Evolutionary conservation across 306 rosid genomes (phyloP), one percentile per base, ranked within the genome.

Genomic region (Vachellia collinsii): DNA sequence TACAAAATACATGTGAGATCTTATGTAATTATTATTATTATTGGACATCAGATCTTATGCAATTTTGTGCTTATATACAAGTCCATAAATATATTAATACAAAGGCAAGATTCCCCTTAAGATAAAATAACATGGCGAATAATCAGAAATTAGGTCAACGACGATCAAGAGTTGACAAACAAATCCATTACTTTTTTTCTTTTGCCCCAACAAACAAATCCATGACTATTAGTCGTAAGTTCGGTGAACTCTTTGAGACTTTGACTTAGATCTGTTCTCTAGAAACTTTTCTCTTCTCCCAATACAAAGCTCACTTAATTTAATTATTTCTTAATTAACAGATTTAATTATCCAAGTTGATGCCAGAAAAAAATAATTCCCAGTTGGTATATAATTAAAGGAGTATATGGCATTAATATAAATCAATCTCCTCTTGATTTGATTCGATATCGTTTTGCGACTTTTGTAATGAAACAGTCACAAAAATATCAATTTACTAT

Each of bases 281-380:
- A 80, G 78, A 79, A 80, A 67, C 85, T 77, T 66, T 86, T 86
- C 1, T 58, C 85, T 83, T 83, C 79, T 73, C 75, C 83, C 81
- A 61, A 83, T n/a, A 74, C 58, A 78, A 47, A 47, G 61, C 64
- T 71, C 41, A 73, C 46, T 72, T 65, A 38, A 39, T 67, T 67
- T 46, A 20, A 70, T 69, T 61, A 62, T 76, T 61, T 22, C 23
- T 61, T 61, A 22, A 61, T 61, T 61, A 23, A 25, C 17, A 61
- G 25, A 23, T 61, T 22, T 22, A 61, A 4, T 61, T 14, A 11
- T 23, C 72, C 74, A 50, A 76, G 39, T 29, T 29, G 8, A 12
- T 34, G 69, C 20, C n/a, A 62, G n/a, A 29, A 34, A 34, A 12
- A 11, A 62, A 13, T 5, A 12, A 25, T 29, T 64, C 70, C 70